These are phyloP conservation scores for Fusarium palustre DNA, from an alignment of 2,329 filamentous ascomycete genomes.

Conservation along the genomic window DNA sequence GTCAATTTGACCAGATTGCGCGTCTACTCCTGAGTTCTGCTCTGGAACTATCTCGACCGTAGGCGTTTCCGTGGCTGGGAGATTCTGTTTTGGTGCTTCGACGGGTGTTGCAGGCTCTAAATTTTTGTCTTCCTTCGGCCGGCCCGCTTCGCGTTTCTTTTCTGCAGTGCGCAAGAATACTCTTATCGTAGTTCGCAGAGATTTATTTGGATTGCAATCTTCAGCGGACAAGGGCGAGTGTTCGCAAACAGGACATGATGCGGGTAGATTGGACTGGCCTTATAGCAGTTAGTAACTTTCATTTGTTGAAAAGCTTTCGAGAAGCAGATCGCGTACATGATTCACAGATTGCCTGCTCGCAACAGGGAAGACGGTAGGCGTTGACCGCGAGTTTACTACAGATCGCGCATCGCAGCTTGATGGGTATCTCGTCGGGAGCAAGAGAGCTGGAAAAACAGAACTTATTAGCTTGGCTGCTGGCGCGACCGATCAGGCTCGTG, in stretches of 20 bases:
- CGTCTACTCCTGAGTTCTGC: conserved; percentile 16
- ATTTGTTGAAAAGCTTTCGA: not conserved
- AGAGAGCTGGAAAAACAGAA: conserved; percentile 71
- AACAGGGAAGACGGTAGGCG: conserved; percentile 91
- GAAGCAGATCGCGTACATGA: conserved; percentile 67
- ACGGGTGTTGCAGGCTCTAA: conserved; percentile 56
- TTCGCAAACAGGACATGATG: conserved; percentile 91
- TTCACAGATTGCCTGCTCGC: conserved; percentile 94
- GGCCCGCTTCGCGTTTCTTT: conserved; percentile 82
- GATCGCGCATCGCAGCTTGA: conserved; percentile 93
- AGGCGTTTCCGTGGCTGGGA: conserved; percentile 44
- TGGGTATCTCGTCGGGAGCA: conserved; percentile 86
- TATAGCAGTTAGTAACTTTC: conserved; percentile 29
- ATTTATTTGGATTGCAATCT: conserved; percentile 89
- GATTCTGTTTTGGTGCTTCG: conserved; percentile 54
- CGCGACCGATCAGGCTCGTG: conserved; percentile 6
- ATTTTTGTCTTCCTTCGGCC: conserved; percentile 62
- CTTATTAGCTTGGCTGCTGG: conserved; percentile 20
- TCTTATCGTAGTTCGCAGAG: conserved; percentile 89
- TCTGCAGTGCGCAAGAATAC: conserved; percentile 92
- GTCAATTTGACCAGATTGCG: conserved; percentile 15
- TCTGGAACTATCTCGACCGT: conserved; percentile 37
- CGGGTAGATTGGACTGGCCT: conserved; percentile 81
- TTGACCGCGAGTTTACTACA: conserved; percentile 93
- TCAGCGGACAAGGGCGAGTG: conserved; percentile 88